Evolutionary conservation across 2,329 filamentous ascomycete species (phyloP).

Genomic region (Aphanoascus verrucosus): DNA sequence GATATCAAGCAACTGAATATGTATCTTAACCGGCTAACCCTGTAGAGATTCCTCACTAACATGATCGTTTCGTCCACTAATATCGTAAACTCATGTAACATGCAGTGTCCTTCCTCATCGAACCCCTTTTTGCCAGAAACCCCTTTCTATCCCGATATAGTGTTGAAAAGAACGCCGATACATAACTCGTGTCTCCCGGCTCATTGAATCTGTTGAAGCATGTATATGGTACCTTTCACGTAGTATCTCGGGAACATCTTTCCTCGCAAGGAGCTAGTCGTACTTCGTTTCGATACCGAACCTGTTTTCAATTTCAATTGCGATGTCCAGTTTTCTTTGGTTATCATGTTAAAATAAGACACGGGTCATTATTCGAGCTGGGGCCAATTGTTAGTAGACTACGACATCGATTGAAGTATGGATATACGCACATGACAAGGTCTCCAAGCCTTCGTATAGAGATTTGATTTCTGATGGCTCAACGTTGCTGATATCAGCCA

Average conservation of each 20-base stretch:
- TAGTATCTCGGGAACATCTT: neutral
- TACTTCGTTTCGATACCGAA: no score
- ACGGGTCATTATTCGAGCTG: conserved; percentile 39
- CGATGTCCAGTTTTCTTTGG: neutral
- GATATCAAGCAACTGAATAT: no score
- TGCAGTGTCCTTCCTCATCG: neutral
- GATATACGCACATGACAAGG: conserved; percentile 57
- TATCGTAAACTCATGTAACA: neutral
- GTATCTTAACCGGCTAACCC: no score
- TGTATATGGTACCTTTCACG: neutral
- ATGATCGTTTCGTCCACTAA: no score
- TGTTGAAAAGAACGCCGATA: conserved; percentile 5
- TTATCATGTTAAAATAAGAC: conserved; percentile 31
- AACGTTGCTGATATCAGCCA: conserved; percentile 93
- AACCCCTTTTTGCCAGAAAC: neutral
- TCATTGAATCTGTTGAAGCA: conserved; percentile 7
- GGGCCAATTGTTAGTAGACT: neutral
- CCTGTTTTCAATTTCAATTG: neutral
- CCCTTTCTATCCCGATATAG: neutral
- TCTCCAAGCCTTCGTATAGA: conserved; percentile 72
- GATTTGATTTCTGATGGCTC: conserved; percentile 71
- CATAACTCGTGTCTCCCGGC: neutral
- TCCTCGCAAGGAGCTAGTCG: neutral
- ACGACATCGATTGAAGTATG: neutral
- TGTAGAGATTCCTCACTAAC: no score